Conservation (phyloP, 1,284 basidiomycete species). For the Trichosporon sp. region DNA sequence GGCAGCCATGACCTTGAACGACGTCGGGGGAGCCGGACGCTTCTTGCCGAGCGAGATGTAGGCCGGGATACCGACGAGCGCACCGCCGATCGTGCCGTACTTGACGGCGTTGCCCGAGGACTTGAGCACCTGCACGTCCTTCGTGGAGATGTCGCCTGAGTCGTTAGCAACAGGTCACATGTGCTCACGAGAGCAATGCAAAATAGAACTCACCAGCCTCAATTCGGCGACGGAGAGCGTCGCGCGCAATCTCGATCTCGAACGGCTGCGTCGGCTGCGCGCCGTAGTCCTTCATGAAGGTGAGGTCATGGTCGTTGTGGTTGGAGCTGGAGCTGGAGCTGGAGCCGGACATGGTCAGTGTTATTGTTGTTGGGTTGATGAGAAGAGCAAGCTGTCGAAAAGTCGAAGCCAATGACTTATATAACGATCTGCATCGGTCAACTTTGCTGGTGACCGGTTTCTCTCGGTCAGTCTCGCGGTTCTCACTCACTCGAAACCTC, state of each 20-base stretch:
- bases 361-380: background rate
- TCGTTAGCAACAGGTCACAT: background rate
- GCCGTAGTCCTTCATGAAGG: constrained; percentile 14
- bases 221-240: constrained; percentile 36
- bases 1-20: constrained; percentile 23
- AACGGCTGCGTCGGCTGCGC: constrained; percentile 31
- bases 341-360: background rate
- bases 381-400: background rate
- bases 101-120: constrained; percentile 42
- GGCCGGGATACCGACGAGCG: constrained; percentile 33
- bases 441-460: background rate
- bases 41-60: constrained; percentile 29
- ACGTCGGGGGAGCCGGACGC: constrained; percentile 19
- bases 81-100: constrained; percentile 31
- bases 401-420: background rate
- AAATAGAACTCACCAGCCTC: constrained; percentile 36
- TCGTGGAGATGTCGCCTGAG: constrained; percentile 44
- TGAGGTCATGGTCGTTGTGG: constrained; percentile 19
- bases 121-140: constrained; percentile 45
- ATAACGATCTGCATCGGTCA: background rate
- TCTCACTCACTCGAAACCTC: background rate
- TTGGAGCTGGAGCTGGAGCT: background rate
- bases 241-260: constrained; percentile 39
- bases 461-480: background rate
- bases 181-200: background rate